Evolutionary conservation across 176 grass and related monocot genomes (phyloP).

Genomic region (Triticum turgidum): DNA sequence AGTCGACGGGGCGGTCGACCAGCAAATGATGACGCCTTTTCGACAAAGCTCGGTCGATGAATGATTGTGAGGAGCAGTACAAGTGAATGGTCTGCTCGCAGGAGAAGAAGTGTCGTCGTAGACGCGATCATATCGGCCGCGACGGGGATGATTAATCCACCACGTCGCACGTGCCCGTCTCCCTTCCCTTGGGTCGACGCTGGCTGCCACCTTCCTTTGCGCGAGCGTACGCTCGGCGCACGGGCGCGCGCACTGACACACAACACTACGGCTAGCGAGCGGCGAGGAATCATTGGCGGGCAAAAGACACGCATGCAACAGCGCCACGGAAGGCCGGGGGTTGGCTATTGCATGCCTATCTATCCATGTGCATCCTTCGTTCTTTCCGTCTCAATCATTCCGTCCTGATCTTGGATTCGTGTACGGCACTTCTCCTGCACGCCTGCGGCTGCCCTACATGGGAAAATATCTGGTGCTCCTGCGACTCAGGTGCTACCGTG

Average conservation of each 20-base stretch:
- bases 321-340: neutral
- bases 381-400: neutral
- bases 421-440: slow-evolving; percentile 7
- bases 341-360: neutral
- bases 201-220: too few species aligned
- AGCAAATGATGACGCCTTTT: neutral
- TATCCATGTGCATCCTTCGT: neutral
- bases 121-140: neutral
- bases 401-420: neutral
- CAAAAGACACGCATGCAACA: neutral
- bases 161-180: neutral
- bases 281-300: neutral
- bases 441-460: neutral
- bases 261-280: neutral
- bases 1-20: neutral
- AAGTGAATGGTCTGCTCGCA: neutral
- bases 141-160: neutral
- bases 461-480: too few species aligned
- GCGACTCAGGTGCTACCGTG: too few species aligned
- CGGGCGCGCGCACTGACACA: neutral
- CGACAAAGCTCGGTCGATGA: neutral
- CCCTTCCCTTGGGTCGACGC: neutral
- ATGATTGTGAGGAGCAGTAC: neutral
- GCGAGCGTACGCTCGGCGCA: neutral
- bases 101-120: neutral